Conservation (phyloP, 805 yeast genomes). For the Myxozyma melibiosi region DNA sequence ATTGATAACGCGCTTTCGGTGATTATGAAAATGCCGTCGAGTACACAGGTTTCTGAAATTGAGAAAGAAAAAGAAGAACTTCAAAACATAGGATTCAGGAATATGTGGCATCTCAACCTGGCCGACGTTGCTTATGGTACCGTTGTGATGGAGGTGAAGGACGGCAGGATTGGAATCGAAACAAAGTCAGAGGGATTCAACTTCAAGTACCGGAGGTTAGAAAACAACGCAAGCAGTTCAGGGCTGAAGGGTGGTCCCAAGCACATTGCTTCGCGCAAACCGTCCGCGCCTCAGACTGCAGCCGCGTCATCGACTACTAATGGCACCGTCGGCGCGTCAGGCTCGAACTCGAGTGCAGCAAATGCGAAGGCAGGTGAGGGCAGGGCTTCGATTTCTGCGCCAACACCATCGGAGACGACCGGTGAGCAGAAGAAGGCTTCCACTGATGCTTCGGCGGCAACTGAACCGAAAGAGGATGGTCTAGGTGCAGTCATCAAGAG, state of each 20-base stretch:
- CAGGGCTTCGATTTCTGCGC: background rate
- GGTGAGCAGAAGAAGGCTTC: too few relatives aligned
- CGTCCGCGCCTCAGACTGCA: too few relatives aligned
- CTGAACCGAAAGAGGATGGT: background rate
- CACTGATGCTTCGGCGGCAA: too few relatives aligned
- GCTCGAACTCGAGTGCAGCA: background rate
- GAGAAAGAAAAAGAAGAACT: slow-evolving; percentile 58
- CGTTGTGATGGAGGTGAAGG: slow-evolving; percentile 48
- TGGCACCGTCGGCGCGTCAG: background rate
- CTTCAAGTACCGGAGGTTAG: slow-evolving; percentile 51
- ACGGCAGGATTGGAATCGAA: slow-evolving; percentile 56
- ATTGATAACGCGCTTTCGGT: slow-evolving; percentile 60
- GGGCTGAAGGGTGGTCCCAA: too few relatives aligned
- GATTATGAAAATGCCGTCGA: slow-evolving; percentile 55
- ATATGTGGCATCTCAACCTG: slow-evolving; percentile 76
- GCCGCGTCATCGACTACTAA: too few relatives aligned
- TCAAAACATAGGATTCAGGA: slow-evolving; percentile 65
- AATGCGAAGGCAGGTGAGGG: background rate
- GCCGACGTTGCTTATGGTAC: slow-evolving; percentile 62
- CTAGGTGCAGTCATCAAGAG: slow-evolving; percentile 6
- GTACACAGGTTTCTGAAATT: slow-evolving; percentile 45
- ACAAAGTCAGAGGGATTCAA: slow-evolving; percentile 64
- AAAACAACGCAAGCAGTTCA: background rate
- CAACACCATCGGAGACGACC: too few relatives aligned
- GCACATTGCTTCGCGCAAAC: too few relatives aligned